phyloP scores from a whole-genome alignment of 176 grass and related monocot genomes.

The Dactylis glomerata region DNA sequence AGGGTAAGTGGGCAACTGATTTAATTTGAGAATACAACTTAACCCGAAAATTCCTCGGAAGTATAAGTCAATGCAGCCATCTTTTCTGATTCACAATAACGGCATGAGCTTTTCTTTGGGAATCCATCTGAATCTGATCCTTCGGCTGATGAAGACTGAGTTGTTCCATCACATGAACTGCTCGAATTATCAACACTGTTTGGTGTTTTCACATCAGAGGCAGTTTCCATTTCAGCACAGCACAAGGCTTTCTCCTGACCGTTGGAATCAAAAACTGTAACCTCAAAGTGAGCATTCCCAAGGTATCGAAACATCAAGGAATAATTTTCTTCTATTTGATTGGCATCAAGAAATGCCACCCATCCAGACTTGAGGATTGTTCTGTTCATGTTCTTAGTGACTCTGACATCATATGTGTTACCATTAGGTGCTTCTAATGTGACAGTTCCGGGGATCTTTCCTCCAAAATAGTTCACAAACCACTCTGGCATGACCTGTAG shows the following conservation, averaged over 20 bases:
- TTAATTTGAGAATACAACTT: background rate
- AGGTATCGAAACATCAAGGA: slow-evolving; percentile 37
- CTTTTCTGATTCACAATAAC: background rate
- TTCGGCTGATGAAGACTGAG: slow-evolving; percentile 12
- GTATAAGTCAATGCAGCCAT: background rate
- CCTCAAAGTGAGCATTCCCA: slow-evolving; percentile 23
- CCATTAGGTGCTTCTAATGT: background rate
- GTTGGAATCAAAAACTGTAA: slow-evolving; percentile 30
- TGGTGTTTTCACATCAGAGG: background rate
- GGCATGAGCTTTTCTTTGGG: background rate
- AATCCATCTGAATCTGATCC: background rate
- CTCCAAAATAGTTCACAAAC: background rate
- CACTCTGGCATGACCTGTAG: background rate
- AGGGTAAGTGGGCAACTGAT: background rate
- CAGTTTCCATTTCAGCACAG: slow-evolving; percentile 11
- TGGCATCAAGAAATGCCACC: slow-evolving; percentile 28
- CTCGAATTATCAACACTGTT: background rate
- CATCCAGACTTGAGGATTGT: slow-evolving; percentile 42
- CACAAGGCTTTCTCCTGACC: slow-evolving; percentile 30
- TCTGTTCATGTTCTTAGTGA: background rate
- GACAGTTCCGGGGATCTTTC: background rate
- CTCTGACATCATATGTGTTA: slow-evolving; percentile 2
- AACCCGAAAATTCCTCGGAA: slow-evolving; percentile 35
- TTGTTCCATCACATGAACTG: background rate
- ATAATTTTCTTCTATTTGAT: slow-evolving; percentile 42